Evolutionary conservation across 1,139 yeast species (phyloP).

Genomic region (Kluyveromyces sp.): DNA sequence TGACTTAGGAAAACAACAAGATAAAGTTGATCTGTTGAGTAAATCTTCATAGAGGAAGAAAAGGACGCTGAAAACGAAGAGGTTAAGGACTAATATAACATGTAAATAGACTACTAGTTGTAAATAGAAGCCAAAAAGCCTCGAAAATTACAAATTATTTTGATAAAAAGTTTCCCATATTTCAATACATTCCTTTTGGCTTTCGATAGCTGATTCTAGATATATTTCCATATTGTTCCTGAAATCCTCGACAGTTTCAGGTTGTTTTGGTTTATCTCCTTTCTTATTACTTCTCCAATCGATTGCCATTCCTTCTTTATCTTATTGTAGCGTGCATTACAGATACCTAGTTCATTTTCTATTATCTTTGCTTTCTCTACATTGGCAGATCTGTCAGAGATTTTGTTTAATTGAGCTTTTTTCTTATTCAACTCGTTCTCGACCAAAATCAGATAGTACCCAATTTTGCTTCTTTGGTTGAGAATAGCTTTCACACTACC

Average conservation of each 20-base stretch:
- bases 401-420: conserved; percentile 44
- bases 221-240: conserved; percentile 85
- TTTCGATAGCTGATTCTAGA: conserved; percentile 83
- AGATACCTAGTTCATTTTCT: conserved; percentile 49
- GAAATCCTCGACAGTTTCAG: conserved; percentile 76
- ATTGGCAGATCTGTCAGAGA: conserved; percentile 42
- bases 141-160: conserved; percentile 17
- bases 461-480: conserved; percentile 65
- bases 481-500: conserved; percentile 71
- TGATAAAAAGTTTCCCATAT: conserved; percentile 83
- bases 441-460: conserved; percentile 49
- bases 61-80: conserved; percentile 17
- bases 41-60: conserved; percentile 28
- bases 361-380: conserved; percentile 52
- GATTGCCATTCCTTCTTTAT: conserved; percentile 53
- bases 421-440: conserved; percentile 43
- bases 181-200: conserved; percentile 92
- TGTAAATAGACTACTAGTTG: background rate
- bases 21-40: conserved; percentile 23
- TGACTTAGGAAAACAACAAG: conserved; percentile 35
- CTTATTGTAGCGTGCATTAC: conserved; percentile 49
- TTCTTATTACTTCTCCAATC: conserved; percentile 56
- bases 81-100: background rate
- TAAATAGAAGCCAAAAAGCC: background rate
- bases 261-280: conserved; percentile 65